Base-by-base conservation (phyloP, 2,329 filamentous ascomycete genomes). In the Fusarium sp. region DNA sequence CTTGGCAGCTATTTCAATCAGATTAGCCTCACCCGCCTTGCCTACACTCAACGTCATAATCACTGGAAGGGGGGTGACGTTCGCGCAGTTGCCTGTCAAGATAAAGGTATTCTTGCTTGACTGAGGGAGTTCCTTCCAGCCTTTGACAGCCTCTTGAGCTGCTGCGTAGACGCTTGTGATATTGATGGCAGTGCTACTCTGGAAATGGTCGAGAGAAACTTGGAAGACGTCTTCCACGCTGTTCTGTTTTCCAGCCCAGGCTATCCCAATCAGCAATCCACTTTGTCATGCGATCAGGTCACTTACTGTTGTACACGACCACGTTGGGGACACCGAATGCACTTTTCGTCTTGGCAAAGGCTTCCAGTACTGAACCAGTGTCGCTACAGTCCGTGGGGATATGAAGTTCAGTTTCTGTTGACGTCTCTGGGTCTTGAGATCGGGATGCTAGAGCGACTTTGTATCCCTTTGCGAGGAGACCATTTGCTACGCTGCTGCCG, bases 401-500 rank as follows among this genome's bases (percentile, higher is more conserved):
- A 5, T 66, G 47, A 0, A 66, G 41, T 10, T 65, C 60, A 4
- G 25, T 34, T 1, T 20, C 20, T 0, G 61, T 66, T 0, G 61
- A 66, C 5, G 34, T 45, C 0, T 47, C 1, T 10, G 45, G 34
- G 2, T 60, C 20, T 23, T 69, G 57, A 0, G 56, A 56, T 16
- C 66, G 54, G 0, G 61, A 69, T 0, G 53, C 66, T 1, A 69
- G 20, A 5, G 50, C 60, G 1, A 66, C 50, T 45, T 48, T 69
- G 9, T 62, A 66, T 1, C 66, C 60, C 4, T 69, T 61, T 23
- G 46, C 8, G 3, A 14, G 16, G 7, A 69, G 56, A 4, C 60
- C 42, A 16, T 69, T 37, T 3, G 66, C 66, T 5, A 69, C 55
- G 8, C 50, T 51, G n/a, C 25, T 37, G 8, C 66, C 66, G 14